Evolutionary conservation across 768 basidiomycete genomes (phyloP).

Genomic region (Naganishia kalamii): DNA sequence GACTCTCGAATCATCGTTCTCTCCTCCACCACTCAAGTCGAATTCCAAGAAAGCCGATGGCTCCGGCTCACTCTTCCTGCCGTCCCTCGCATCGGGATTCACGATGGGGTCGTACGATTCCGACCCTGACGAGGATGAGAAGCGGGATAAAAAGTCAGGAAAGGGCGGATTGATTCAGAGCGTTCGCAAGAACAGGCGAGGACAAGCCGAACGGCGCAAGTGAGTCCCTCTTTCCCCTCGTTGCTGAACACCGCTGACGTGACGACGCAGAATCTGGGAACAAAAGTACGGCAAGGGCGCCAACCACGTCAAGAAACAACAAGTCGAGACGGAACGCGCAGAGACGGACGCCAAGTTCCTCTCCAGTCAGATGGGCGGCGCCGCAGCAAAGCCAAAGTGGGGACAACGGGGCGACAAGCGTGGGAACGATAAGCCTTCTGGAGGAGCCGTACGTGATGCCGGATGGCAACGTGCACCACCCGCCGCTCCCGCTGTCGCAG

Average conservation of each 20-base stretch:
- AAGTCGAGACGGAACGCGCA: conserved; percentile 32
- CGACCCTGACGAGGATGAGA: conserved; percentile 60
- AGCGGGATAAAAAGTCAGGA: conserved; percentile 52
- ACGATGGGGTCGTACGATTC: conserved; percentile 69
- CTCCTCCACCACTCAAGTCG: neutral
- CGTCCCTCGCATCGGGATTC: conserved; percentile 80
- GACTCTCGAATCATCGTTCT: neutral
- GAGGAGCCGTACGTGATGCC: conserved; percentile 11
- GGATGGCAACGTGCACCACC: conserved; percentile 6
- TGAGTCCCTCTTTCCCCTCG: conserved; percentile 52
- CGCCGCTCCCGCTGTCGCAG: neutral
- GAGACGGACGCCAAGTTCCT: conserved; percentile 23
- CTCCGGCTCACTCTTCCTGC: conserved; percentile 66
- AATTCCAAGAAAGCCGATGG: conserved; percentile 30
- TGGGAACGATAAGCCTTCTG: neutral
- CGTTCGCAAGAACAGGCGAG: conserved; percentile 77
- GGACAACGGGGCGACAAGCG: neutral
- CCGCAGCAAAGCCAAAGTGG: conserved; percentile 1
- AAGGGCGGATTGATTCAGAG: conserved; percentile 35
- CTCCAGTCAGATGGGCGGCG: conserved; percentile 18
- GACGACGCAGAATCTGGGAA: conserved; percentile 77
- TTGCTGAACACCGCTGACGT: neutral
- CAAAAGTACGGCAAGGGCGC: conserved; percentile 87
- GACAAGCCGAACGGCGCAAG: conserved; percentile 90
- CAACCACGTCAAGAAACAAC: conserved; percentile 74